These are phyloP conservation scores for Mortierella sp. DNA, from an alignment of 371 early-diverging fungal genomes.

Conservation along the genomic window DNA sequence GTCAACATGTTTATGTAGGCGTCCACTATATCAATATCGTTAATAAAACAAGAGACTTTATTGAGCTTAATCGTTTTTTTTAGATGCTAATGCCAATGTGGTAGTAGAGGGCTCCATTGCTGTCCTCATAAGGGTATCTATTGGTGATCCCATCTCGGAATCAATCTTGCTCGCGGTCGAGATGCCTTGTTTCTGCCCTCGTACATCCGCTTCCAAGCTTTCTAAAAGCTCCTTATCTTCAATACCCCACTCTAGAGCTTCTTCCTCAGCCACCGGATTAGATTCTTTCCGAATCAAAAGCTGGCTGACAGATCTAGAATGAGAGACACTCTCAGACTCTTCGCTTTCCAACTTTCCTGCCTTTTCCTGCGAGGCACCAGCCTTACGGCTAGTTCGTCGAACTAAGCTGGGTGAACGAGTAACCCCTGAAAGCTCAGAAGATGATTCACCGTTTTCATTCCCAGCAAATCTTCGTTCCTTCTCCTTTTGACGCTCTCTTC, in stretches of 20 bases:
- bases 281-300: slow-evolving; percentile 18
- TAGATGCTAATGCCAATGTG: slow-evolving; percentile 24
- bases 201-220: slow-evolving; percentile 31
- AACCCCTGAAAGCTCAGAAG: slow-evolving; percentile 5
- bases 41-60: neutral
- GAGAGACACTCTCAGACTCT: neutral
- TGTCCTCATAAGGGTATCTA: slow-evolving; percentile 35
- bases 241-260: slow-evolving; percentile 27
- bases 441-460: slow-evolving; percentile 2
- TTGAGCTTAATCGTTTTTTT: slow-evolving; percentile 28
- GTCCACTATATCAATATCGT: neutral
- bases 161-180: slow-evolving; percentile 8
- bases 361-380: neutral
- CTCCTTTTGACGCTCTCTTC: slow-evolving; percentile 19
- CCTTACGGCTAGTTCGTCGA: slow-evolving; percentile 32
- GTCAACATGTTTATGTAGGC: neutral
- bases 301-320: slow-evolving; percentile 16
- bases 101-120: slow-evolving; percentile 12
- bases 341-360: neutral
- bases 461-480: slow-evolving; percentile 18
- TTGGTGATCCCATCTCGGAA: slow-evolving; percentile 4
- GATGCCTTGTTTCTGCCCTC: neutral
- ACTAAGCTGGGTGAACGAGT: slow-evolving; percentile 21
- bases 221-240: slow-evolving; percentile 40
- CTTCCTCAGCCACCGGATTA: slow-evolving; percentile 24